These are phyloP conservation scores for Rhodotorula sp. DNA, from an alignment of 1,284 basidiomycete genomes.

Conservation along the genomic window DNA sequence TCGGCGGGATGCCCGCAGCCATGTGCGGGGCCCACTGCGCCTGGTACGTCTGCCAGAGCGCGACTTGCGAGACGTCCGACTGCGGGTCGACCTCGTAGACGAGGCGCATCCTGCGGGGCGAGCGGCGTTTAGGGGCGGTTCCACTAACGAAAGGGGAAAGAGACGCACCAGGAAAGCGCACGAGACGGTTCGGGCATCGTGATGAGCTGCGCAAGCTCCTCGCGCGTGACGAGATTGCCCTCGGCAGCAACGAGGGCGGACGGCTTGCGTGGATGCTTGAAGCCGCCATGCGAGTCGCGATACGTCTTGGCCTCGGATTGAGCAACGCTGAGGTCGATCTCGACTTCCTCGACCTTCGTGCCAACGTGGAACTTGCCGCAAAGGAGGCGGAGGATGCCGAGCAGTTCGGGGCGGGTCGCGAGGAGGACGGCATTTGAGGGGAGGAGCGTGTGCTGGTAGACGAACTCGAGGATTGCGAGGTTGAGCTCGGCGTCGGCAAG, in stretches of 20 bases:
- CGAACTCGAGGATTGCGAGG: slow-evolving; percentile 69
- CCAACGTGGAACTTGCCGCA: slow-evolving; percentile 68
- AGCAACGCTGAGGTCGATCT: slow-evolving; percentile 56
- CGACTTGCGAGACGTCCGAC: slow-evolving; percentile 80
- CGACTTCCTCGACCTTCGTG: slow-evolving; percentile 64
- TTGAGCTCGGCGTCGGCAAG: slow-evolving; percentile 68
- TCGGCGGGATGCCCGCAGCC: slow-evolving; percentile 58
- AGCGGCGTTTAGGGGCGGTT: not conserved
- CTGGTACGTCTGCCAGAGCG: slow-evolving; percentile 85
- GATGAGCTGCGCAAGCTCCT: slow-evolving; percentile 59
- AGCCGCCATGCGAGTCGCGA: slow-evolving; percentile 53
- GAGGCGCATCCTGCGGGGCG: slow-evolving; percentile 70
- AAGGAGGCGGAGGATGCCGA: slow-evolving; percentile 65
- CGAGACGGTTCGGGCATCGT: slow-evolving; percentile 51
- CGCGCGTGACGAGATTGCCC: slow-evolving; percentile 11
- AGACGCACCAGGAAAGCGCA: slow-evolving; percentile 66
- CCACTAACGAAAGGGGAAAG: not conserved
- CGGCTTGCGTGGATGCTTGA: slow-evolving; percentile 48
- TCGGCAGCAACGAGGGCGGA: not conserved
- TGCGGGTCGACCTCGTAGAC: slow-evolving; percentile 71
- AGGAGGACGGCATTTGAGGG: slow-evolving; percentile 75
- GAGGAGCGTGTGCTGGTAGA: slow-evolving; percentile 73
- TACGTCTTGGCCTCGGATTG: slow-evolving; percentile 13
- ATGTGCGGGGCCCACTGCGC: slow-evolving; percentile 55
- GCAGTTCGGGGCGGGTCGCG: slow-evolving; percentile 67